Evolutionary conservation across 495 filamentous ascomycete species (phyloP), one percentile per base, ranked within the genome.

Genomic region (Podospora fimiseda): DNA sequence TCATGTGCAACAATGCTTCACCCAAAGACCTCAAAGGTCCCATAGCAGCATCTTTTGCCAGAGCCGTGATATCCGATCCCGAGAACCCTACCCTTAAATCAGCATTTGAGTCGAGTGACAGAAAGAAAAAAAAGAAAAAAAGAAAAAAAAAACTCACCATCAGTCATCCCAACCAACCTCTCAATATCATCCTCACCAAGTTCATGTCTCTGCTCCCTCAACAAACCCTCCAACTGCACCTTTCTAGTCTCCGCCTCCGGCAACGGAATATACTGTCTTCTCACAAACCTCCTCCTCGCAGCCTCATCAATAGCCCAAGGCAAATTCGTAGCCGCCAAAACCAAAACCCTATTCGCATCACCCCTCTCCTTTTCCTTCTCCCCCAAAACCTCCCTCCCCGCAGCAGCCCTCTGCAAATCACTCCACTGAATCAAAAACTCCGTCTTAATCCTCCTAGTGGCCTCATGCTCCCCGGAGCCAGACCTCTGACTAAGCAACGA

Each of bases 271-370:
- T 99, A 99, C 64, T 97, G 94, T 46, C 93, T 74, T 37, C 93
- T 80, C 20, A 96, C 93, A 63, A 99, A 99, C 44, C 93, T 77
- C 49, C 94, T 74, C 45, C 93, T 79, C 8, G 93, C 93, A 27
- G 93, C 93, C 67, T 97, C 93, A 60, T 99, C 93, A 59, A 97
- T 97, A 38, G 90, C 91, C 93, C 93, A 98, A 1, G 93, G 93
- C 62, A 98, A 69, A 62, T 99, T 99, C 8, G 93, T 99, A 27
- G 93, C 93, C 2, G 93, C 93, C 21, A 99, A 75, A 1, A 99
- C 93, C 14, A 99, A 80, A 2, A 98, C 94, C 30, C 93, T 77
- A 53, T 81, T 92, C 2, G 90, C 80, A 68, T 97, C 92, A n/a
- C 89, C 90, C n/a, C 76, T 71, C 18, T 78, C 71, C 61, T 79